A percentile compares a stretch with the other conserved stretches of the same genome.
Conservation (phyloP, 257 asterid genomes). For the Verbena officinalis region DNA sequence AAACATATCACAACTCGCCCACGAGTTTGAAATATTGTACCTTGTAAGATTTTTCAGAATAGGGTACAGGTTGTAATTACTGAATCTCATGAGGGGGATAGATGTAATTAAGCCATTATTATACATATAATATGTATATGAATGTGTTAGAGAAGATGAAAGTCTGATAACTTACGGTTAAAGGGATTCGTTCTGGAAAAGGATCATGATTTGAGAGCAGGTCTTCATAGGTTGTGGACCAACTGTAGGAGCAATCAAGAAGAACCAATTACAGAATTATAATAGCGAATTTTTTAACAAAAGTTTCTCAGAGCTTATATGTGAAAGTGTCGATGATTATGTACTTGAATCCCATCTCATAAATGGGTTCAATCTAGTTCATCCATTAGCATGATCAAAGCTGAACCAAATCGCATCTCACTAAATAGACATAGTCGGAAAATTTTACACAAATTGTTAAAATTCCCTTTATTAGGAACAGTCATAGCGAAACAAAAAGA, state of each 20-base stretch:
- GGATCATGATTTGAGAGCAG: conserved; percentile 81
- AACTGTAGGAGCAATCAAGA: conserved; percentile 53
- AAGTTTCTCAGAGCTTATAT: no score
- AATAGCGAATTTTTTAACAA: background rate
- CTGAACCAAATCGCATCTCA: background rate
- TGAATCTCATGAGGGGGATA: no score
- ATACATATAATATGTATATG: no score
- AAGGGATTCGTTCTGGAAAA: conserved; percentile 68
- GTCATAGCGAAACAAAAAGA: background rate
- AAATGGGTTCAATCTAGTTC: background rate
- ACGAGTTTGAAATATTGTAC: no score
- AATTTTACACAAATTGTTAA: background rate
- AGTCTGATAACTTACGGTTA: conserved; percentile 58
- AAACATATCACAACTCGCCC: no score
- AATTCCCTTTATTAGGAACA: background rate
- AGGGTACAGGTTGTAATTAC: no score
- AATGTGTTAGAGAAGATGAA: no score
- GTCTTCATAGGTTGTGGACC: conserved; percentile 87
- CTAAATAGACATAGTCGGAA: background rate
- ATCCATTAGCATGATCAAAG: background rate
- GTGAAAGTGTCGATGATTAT: no score
- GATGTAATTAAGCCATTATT: no score
- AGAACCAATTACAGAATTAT: background rate
- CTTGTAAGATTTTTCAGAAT: no score
- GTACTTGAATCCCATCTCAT: background rate